These are phyloP conservation scores for Phoenix dactylifera DNA, from an alignment of 176 grass and related monocot species.

Conservation along the genomic window DNA sequence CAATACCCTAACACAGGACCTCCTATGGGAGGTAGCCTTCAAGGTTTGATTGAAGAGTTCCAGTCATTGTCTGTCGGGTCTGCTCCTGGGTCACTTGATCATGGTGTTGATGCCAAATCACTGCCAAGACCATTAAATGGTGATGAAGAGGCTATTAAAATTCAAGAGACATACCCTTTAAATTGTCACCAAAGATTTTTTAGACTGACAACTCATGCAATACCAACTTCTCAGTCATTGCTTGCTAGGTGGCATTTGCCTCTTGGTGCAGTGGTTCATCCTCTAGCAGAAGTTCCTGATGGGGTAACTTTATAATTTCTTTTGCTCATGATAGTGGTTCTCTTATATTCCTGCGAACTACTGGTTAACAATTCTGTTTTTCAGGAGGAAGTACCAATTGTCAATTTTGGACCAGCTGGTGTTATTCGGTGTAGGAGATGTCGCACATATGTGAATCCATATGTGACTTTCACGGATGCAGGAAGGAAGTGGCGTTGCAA, in stretches of 20 bases:
- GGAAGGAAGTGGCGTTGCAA: slow-evolving; percentile 99
- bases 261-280: slow-evolving; percentile 72
- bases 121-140: slow-evolving; percentile 76
- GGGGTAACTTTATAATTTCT: slow-evolving; percentile 45
- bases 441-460: slow-evolving; percentile 92
- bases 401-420: slow-evolving; percentile 82
- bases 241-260: slow-evolving; percentile 93
- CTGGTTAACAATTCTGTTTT: not conserved
- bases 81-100: slow-evolving; percentile 60
- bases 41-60: slow-evolving; percentile 84
- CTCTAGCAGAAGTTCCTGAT: slow-evolving; percentile 83
- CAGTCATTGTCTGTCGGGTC: slow-evolving; percentile 74
- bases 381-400: slow-evolving; percentile 73
- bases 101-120: slow-evolving; percentile 57
- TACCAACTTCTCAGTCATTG: slow-evolving; percentile 82
- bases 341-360: too few species aligned
- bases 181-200: slow-evolving; percentile 94
- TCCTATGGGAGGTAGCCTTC: slow-evolving; percentile 34
- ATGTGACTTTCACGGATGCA: slow-evolving; percentile 82
- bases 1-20: slow-evolving; percentile 36
- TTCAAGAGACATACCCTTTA: slow-evolving; percentile 48
- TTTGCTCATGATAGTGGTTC: too few species aligned
- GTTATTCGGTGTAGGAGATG: slow-evolving; percentile 92
- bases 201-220: slow-evolving; percentile 70
- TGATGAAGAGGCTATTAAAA: slow-evolving; percentile 56